A percentile compares a stretch with the other conserved stretches of the same genome.
Conservation (phyloP, 2,329 filamentous ascomycete genomes). For the Fusarium burgessii region DNA sequence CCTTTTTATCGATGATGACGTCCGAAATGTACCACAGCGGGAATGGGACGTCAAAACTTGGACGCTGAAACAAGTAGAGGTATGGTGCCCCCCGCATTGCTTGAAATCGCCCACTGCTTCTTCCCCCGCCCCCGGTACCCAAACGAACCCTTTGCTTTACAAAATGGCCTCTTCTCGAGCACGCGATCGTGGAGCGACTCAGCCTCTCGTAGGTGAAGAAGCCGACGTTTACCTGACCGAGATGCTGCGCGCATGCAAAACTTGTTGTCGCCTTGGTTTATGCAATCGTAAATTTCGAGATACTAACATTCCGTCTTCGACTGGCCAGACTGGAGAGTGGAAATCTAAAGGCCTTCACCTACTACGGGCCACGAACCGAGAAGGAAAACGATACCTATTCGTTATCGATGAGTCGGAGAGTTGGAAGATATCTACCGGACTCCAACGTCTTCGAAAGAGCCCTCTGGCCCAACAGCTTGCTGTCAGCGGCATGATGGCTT, state of each 20-base stretch:
- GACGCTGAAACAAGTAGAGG: conserved; percentile 93
- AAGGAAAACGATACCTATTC: conserved; percentile 75
- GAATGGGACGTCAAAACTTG: conserved; percentile 99
- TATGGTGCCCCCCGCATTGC: conserved; percentile 79
- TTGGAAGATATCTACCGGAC: conserved; percentile 74
- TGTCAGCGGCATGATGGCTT: conserved; percentile 65
- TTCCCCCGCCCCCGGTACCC: conserved; percentile 55
- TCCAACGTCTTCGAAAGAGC: conserved; percentile 71
- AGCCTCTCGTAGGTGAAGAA: conserved; percentile 70
- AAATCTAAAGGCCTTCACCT: conserved; percentile 69
- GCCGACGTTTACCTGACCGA: conserved; percentile 73
- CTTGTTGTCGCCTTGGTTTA: conserved; percentile 68
- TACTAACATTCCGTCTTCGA: conserved; percentile 56
- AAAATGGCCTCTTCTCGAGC: conserved; percentile 61
- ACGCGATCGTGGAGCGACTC: conserved; percentile 63
- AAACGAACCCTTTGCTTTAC: conserved; percentile 58
- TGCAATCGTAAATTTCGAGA: conserved; percentile 59
- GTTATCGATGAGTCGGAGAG: conserved; percentile 73
- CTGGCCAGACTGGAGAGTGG: conserved; percentile 65
- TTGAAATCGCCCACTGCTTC: conserved; percentile 60
- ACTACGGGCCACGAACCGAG: conserved; percentile 73
- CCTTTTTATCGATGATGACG: conserved; percentile 96
- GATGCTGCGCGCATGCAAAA: conserved; percentile 73
- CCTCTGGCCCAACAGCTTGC: conserved; percentile 70
- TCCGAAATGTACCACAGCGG: conserved; percentile 89